Evolutionary conservation across 805 yeast species (phyloP), one percentile per base, ranked within the genome.

Genomic region (Trichomonascus vanleenenianus): DNA sequence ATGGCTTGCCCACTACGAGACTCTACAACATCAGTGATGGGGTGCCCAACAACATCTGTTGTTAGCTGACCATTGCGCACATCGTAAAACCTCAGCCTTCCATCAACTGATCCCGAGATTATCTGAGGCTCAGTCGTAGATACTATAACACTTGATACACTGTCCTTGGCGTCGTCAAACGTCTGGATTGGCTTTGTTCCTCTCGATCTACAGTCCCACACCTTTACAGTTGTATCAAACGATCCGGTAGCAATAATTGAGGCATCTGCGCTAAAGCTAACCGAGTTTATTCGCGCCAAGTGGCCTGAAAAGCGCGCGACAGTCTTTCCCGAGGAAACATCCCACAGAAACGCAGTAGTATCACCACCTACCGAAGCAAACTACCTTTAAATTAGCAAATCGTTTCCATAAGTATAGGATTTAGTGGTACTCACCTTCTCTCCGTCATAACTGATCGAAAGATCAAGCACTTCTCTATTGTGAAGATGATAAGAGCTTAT

Each of bases 311-410:
- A 51, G 36, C 64, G 51, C 12, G 58, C 47, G 2, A 51, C 31
- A 9, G 49, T 46, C 30, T 44, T 33, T 8, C 61, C 63, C 1
- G 57, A 30, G 9, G 50, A 40, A 2, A 59, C 61, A 42, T 62
- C 65, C 63, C 67, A 63, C 5, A 60, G 40, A 35, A 47, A 53
- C 7, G 55, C 60, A 8, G 55, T 47, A 10, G 62, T 43, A 40
- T 63, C 67, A 7, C 63, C 62, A 12, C 67, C 66, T 27, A 61
- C 57, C 38, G 61, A 52, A 16, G 55, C 65, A 44, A 63, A 62
- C 52, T 48, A 39, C 16, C 9, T 32, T 9, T 22, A 25, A 12
- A 19, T 37, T 48, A 20, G 45, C 35, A 12, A 19, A 10, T 6
- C 40, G n/a, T 12, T 30, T 18, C 9, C 37, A n/a, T 1, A 32